These are phyloP conservation scores for Raphanus sativus DNA, from an alignment of 345 rosid species.

Conservation along the genomic window DNA sequence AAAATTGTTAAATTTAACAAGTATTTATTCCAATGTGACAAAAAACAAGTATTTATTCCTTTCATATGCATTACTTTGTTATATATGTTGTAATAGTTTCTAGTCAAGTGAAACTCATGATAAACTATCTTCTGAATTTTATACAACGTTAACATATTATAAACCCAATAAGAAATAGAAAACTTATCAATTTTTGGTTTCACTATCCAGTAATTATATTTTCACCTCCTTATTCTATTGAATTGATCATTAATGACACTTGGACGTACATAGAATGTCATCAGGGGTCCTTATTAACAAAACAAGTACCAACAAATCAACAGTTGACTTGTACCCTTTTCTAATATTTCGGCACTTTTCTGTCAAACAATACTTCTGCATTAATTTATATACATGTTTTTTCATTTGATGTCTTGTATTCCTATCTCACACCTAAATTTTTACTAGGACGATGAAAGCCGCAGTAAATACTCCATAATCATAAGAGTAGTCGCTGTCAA, in stretches of 20 bases:
- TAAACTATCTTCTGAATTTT: background rate
- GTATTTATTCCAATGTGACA: too few relatives aligned
- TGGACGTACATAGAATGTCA: conserved; percentile 19
- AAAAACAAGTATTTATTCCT: too few relatives aligned
- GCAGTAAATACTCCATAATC: background rate
- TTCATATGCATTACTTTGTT: too few relatives aligned
- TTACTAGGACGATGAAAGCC: background rate
- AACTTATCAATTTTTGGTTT: background rate
- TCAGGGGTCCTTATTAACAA: background rate
- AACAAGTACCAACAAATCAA: conserved; percentile 27
- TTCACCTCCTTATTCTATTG: background rate
- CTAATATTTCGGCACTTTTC: conserved; percentile 31
- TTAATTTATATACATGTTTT: conserved; percentile 8
- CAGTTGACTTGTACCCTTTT: conserved; percentile 17
- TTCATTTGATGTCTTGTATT: background rate
- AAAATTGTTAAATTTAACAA: too few relatives aligned
- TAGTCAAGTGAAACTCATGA: background rate
- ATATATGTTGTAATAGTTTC: too few relatives aligned
- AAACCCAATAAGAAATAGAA: background rate
- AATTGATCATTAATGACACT: conserved; percentile 4
- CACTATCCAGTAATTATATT: background rate
- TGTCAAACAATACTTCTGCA: conserved; percentile 25
- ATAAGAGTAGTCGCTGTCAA: background rate
- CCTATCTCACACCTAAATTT: background rate
- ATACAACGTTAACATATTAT: background rate